phyloP scores from a whole-genome alignment of 106 monocot genomes.

The Acanthochlamys bracteata region DNA sequence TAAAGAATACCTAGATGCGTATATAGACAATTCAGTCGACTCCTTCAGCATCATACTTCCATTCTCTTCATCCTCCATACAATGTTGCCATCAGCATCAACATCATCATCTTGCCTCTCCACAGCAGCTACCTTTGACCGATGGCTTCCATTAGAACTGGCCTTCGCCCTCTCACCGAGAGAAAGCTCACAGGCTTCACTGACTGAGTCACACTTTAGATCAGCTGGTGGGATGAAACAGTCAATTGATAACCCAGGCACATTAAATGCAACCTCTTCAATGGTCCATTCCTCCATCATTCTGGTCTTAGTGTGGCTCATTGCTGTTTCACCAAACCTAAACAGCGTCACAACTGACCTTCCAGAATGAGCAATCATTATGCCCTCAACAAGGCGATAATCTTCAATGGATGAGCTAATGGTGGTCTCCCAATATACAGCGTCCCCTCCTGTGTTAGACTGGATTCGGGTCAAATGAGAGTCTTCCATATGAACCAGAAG shows the following conservation, averaged over 20 bases:
- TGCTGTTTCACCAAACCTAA: constrained; percentile 42
- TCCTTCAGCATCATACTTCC: constrained; percentile 18
- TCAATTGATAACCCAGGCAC: constrained; percentile 56
- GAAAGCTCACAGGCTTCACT: constrained; percentile 32
- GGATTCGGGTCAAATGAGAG: constrained; percentile 50
- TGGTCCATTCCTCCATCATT: constrained; percentile 61
- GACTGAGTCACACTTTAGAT: constrained; percentile 23
- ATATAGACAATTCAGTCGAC: constrained; percentile 14
- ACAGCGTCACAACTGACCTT: constrained; percentile 39
- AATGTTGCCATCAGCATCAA: background rate
- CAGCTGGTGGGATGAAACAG: constrained; percentile 59
- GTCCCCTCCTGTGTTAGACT: constrained; percentile 28
- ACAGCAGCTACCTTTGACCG: constrained; percentile 16
- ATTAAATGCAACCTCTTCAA: constrained; percentile 58
- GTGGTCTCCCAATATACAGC: constrained; percentile 62
- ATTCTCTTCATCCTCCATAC: constrained; percentile 15
- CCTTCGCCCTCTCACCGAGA: constrained; percentile 17
- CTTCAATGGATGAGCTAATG: constrained; percentile 39
- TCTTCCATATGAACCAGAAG: constrained; percentile 45
- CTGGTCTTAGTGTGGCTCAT: constrained; percentile 53
- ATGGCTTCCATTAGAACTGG: background rate
- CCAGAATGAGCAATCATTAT: constrained; percentile 61
- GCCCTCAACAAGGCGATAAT: constrained; percentile 46
- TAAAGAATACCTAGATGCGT: background rate
- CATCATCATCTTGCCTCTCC: constrained; percentile 1